Conservation (phyloP, 1,284 basidiomycete species). For the Gastroboletus turbinatus region DNA sequence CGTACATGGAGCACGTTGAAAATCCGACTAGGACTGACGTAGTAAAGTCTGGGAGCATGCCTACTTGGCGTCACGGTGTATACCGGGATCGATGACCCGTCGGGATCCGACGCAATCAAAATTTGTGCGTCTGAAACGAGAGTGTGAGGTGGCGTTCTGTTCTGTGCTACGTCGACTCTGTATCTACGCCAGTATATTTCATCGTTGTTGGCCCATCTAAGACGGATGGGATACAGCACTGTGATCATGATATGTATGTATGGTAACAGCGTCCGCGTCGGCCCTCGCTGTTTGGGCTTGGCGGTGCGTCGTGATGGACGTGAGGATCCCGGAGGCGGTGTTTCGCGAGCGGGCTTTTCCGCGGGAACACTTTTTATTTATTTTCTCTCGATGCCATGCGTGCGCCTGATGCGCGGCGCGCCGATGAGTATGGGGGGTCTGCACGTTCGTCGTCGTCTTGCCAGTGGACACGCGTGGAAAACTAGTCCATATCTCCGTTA, state of each 20-base stretch:
- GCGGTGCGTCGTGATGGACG: not conserved
- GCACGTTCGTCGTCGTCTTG: conserved; percentile 1
- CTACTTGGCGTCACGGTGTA: not conserved
- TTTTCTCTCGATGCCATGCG: not conserved
- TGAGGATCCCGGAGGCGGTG: not conserved
- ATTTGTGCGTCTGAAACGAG: not conserved
- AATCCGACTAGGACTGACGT: not conserved
- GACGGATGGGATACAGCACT: not conserved
- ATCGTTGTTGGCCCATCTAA: not conserved
- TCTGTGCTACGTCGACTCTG: not conserved
- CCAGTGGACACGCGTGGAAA: not conserved
- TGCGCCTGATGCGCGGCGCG: not conserved
- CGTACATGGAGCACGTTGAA: not conserved
- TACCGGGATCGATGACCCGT: not conserved
- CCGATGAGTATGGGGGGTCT: not conserved
- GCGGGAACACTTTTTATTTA: not conserved
- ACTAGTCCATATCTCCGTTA: not conserved
- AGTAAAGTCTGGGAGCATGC: not conserved
- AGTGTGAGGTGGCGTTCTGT: not conserved
- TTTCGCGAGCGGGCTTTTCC: not conserved
- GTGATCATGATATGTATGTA: not conserved
- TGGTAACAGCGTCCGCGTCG: not conserved
- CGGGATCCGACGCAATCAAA: not conserved
- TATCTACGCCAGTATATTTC: not conserved
- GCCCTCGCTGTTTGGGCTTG: not conserved